Conservation (phyloP, 345 rosid genomes). For the Gossypium raimondii region DNA sequence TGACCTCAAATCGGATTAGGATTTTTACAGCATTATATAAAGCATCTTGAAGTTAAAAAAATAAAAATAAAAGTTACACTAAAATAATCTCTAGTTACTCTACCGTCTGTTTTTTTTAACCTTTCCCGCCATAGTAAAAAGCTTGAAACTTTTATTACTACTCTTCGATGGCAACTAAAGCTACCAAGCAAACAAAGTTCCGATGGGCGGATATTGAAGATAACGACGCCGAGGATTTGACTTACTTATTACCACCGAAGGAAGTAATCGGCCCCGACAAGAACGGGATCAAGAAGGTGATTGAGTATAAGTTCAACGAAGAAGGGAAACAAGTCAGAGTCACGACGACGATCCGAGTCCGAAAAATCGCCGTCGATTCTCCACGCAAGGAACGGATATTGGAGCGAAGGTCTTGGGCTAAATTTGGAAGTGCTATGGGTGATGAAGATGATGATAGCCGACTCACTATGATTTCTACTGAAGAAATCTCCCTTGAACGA, state of each 20-base stretch:
- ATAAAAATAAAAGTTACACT: too few relatives aligned
- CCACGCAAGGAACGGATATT: conserved; percentile 33
- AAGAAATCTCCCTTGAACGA: conserved; percentile 61
- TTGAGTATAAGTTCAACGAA: conserved; percentile 70
- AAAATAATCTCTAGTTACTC: too few relatives aligned
- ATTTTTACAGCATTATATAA: too few relatives aligned
- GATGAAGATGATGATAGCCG: conserved; percentile 61
- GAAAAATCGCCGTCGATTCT: conserved; percentile 36
- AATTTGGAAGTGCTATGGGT: conserved; percentile 71
- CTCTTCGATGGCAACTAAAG: too few relatives aligned
- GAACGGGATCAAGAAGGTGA: conserved; percentile 63
- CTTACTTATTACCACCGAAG: conserved; percentile 62
- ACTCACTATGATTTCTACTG: conserved; percentile 76
- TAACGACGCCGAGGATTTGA: conserved; percentile 68
- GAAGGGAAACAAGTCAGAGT: conserved; percentile 59
- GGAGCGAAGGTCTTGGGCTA: conserved; percentile 61
- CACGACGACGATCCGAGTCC: conserved; percentile 57
- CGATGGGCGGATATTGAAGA: conserved; percentile 77
- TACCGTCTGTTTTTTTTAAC: too few relatives aligned
- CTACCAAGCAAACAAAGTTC: conserved; percentile 32
- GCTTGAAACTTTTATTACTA: too few relatives aligned
- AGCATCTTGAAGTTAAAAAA: too few relatives aligned
- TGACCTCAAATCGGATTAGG: too few relatives aligned
- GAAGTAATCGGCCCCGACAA: conserved; percentile 79
- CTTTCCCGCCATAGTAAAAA: too few relatives aligned